Evolutionary conservation across 768 basidiomycete genomes (phyloP), one percentile per base, ranked within the genome.

Genomic region (Boletales sp.): DNA sequence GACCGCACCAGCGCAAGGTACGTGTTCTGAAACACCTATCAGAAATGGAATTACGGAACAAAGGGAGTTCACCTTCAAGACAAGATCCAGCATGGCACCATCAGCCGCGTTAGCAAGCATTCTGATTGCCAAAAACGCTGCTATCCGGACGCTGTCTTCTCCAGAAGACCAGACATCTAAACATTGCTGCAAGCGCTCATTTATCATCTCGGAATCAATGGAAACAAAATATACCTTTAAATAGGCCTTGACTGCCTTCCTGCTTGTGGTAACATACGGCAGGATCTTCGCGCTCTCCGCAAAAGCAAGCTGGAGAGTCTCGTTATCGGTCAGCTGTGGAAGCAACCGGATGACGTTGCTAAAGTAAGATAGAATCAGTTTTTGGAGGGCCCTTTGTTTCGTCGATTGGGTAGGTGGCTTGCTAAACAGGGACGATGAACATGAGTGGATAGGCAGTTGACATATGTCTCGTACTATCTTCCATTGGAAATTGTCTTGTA

Each of bases 331-430:
- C 49, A 94, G 74, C 51, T 94, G 86, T 4, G 81, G 79, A 49
- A 94, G 75, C 38, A 97, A 67, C 57, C 89, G 83, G 17, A 92
- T 76, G 50, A 90, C 70, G 61, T 94, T 96, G 69, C 87, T 82
- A 66, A 97, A 94, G 70, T 90, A 92, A 3, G 93, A 91, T 15
- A 92, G 73, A 50, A 94, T 82, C 39, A 95, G 75, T 58, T 93
- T 92, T 62, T 93, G 91, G 7, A 96, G 76, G 0, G 87, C 75
- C 65, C 88, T 87, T 67, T 88, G 84, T 66, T 94, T 93, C 39
- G 75, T 72, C 2, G 86, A 88, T 60, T 92, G 87, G 5, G 85
- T 78, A 8, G 90, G 87, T 11, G 90, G 73, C 74, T 96, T 97
- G 70, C 91, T 95, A 54, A n/a, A 21, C 4, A 21, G 21, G n/a